Evolutionary conservation across 2,329 filamentous ascomycete genomes (phyloP), one percentile per base, ranked within the genome.

Genomic region (Monosporascus sp.): DNA sequence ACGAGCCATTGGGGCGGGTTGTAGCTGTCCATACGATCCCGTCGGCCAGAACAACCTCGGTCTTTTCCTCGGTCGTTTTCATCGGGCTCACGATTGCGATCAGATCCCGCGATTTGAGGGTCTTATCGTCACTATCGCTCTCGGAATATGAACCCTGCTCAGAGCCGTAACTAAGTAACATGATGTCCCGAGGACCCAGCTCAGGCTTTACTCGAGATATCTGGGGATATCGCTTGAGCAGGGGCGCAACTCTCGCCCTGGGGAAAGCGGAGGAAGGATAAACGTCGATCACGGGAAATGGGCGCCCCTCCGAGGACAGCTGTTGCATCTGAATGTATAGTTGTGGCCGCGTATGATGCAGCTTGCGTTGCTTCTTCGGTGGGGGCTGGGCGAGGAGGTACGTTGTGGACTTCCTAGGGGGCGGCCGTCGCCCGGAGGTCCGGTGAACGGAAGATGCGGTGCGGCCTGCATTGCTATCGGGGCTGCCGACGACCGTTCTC

Each of bases 261-360:
- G 78, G 72, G 41, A 87, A 73, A 15, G 80, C 74, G n/a, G 80
- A 81, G 2, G 85, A 83, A 0, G 88, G 87, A 43, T 91, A 79
- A n/a, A 90, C 81, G 60, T 93, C 88, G 58, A 89, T 84, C 4
- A 82, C 80, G 1, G 88, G 88, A 50, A 78, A 77, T 0, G 87
- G 86, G 24, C 88, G 80, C 17, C 75, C 75, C 56, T 82, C 78
- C 41, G 77, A 70, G 2, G 79, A 75, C n/a, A 90, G 68, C 53
- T 82, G 78, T 63, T 91, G 88, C 17, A 92, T 73, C 67, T 93
- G 88, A 6, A 92, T 76, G 6, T 91, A 72, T 18, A 91, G 72
- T 50, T 82, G 17, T 87, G 81, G 31, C 88, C 76, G 61, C 86
- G 76, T 37, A 90, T 74, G 57, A 86, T 78, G 24, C 87, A 87